Base-by-base conservation (phyloP, 129 eudicot species). In the Helichrysum umbraculigerum region DNA sequence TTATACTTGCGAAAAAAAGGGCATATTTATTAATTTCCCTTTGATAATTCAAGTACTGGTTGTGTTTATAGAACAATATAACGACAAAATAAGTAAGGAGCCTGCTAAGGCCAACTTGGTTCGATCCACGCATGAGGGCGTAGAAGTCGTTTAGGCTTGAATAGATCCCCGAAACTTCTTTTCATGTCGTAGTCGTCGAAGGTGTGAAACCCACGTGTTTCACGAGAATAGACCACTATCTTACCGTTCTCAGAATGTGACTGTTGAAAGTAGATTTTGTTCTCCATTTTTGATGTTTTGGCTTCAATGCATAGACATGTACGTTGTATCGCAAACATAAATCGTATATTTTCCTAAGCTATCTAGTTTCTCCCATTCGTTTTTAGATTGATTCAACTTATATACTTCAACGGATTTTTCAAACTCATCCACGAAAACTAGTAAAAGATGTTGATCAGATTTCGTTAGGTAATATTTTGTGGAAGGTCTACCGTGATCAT, bases 331-430 rank as follows among this genome's bases (percentile, higher is more conserved):
- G 3, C 52, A 11, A 1, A 54, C 9, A 7, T 56, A 5, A 56
- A 56, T 19, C 25, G 10, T n/a, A 56, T 56, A 1, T 56, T 25
- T 60, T 42, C 80, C 83, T 37, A 83, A 67, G 64, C 34, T 32
- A 10, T 68, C 39, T 44, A 44, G 17, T 35, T 61, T 41, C 71
- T 32, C 74, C 83, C 83, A 83, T 28, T 61, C 3, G n/a, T 11
- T n/a, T 6, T 9, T 16, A 8, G 39, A 30, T 56, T 37, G 65
- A 57, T 72, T 72, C 44, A 56, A 20, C 78, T 21, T 82, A 30
- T 70, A 77, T 14, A 77, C 76, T 42, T 72, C 75, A 5, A 82
- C 60, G 8, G 25, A 3, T 59, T 65, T 68, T 65, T 78, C 72
- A 44, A 25, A 39, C 15, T 72, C 35, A 4, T 61, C 58, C 39